Percentiles rank a stretch among this genome's conserved stretches.
Evolutionary conservation across 2,329 filamentous ascomycete species (phyloP).

Genomic region (Sporothrix phasma): DNA sequence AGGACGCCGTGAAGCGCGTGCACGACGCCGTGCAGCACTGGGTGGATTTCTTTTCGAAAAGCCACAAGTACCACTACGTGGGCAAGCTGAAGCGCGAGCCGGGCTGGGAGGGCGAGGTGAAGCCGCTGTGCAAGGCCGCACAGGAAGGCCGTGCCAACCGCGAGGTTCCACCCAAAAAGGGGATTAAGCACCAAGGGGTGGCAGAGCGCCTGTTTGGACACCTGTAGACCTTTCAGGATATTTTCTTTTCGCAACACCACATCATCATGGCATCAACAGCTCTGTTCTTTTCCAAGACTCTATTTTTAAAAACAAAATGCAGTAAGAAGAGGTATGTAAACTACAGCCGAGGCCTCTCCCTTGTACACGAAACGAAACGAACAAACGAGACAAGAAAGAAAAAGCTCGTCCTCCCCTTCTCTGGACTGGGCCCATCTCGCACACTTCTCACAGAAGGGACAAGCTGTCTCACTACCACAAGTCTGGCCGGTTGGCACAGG

Average conservation of each 20-base stretch:
- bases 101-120: conserved; percentile 51
- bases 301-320: background rate
- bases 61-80: conserved; percentile 70
- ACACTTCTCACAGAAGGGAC: background rate
- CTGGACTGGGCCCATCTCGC: background rate
- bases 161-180: conserved; percentile 43
- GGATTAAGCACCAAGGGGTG: background rate
- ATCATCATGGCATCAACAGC: background rate
- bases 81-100: conserved; percentile 59
- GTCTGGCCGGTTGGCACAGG: too few species aligned
- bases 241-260: background rate
- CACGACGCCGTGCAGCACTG: conserved; percentile 64
- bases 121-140: conserved; percentile 60
- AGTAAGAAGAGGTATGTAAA: conserved; percentile 8
- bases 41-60: conserved; percentile 72
- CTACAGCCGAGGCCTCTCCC: conserved; percentile 6
- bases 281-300: background rate
- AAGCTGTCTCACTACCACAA: background rate
- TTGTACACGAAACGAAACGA: conserved; percentile 5
- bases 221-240: too few species aligned
- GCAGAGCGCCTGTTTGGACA: background rate
- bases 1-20: conserved; percentile 54
- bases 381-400: background rate
- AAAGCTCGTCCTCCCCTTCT: conserved; percentile 2
- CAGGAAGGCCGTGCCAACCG: conserved; percentile 46